These are phyloP conservation scores for Dendrostoma leiphaemia DNA, from an alignment of 2,329 filamentous ascomycete genomes.

Conservation along the genomic window DNA sequence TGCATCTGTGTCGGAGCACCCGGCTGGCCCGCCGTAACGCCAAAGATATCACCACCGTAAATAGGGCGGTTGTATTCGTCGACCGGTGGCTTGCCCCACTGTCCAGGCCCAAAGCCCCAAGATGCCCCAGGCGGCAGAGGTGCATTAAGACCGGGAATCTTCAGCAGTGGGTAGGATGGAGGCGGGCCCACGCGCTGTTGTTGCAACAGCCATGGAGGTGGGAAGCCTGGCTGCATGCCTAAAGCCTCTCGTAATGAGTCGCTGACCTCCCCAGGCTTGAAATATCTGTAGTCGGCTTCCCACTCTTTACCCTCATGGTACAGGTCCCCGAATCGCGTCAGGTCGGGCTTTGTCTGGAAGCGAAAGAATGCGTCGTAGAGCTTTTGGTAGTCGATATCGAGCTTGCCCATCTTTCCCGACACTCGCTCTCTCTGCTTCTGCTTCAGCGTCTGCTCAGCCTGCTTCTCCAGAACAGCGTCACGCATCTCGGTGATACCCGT, in stretches of 20 bases:
- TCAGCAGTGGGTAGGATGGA: constrained; percentile 91
- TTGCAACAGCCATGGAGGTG: constrained; percentile 96
- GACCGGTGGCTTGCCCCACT: constrained; percentile 92
- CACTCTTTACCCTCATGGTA: constrained; percentile 99
- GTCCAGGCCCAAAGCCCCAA: constrained; percentile 95
- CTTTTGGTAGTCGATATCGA: constrained; percentile 98
- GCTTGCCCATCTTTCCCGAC: constrained; percentile 90
- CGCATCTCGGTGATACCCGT: constrained; percentile 98
- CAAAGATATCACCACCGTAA: constrained; percentile 94
- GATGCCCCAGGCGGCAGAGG: constrained; percentile 83
- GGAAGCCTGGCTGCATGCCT: constrained; percentile 88
- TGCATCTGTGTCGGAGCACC: constrained; percentile 29
- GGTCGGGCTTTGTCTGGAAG: constrained; percentile 91
- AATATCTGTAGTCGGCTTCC: constrained; percentile 88
- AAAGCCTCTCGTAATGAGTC: constrained; percentile 89
- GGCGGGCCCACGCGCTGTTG: constrained; percentile 92
- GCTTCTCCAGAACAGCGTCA: constrained; percentile 92
- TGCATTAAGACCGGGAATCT: constrained; percentile 91
- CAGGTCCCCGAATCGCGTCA: constrained; percentile 96
- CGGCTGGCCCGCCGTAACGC: constrained; percentile 54
- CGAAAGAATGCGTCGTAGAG: constrained; percentile 98
- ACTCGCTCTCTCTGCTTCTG: constrained; percentile 95
- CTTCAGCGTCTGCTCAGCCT: constrained; percentile 86
- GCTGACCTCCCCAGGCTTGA: constrained; percentile 85
- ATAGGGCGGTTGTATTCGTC: constrained; percentile 90